Evolutionary conservation across 768 basidiomycete species (phyloP).

Genomic region (Rhodotorula diobovata): DNA sequence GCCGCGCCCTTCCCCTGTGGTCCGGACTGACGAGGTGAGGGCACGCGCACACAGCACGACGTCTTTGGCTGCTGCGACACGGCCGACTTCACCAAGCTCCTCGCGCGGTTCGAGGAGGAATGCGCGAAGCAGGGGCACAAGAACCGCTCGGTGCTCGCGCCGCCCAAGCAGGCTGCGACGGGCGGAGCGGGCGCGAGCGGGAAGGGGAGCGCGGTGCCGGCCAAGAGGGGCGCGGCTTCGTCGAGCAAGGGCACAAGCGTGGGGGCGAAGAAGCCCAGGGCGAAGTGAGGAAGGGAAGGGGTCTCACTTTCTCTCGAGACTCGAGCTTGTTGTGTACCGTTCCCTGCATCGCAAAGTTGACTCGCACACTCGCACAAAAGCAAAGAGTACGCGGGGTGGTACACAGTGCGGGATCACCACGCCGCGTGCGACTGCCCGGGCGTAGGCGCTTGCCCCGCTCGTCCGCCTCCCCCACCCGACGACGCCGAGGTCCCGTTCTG

Average conservation of each 20-base stretch:
- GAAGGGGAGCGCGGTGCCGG: background rate
- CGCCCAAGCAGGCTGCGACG: background rate
- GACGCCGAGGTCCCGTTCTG: no score
- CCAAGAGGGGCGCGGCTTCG: background rate
- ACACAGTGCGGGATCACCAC: no score
- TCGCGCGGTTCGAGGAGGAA: slow-evolving; percentile 48
- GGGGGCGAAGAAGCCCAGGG: background rate
- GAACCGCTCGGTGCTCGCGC: slow-evolving; percentile 25
- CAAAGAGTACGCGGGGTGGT: no score
- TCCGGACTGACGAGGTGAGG: background rate
- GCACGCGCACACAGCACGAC: slow-evolving; percentile 41
- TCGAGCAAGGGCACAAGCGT: background rate
- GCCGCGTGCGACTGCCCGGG: no score
- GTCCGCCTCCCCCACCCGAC: no score
- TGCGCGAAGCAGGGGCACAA: slow-evolving; percentile 17
- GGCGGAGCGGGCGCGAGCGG: background rate
- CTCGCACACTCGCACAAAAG: no score
- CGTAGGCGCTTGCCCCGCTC: no score
- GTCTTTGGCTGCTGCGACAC: slow-evolving; percentile 53
- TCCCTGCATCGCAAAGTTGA: no score
- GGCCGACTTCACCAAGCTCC: slow-evolving; percentile 50
- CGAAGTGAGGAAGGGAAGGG: background rate
- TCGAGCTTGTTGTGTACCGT: background rate
- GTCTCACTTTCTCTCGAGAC: background rate
- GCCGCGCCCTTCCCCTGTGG: background rate